These are phyloP conservation scores for Brassica nigra DNA, from an alignment of 345 rosid genomes.

Conservation along the genomic window DNA sequence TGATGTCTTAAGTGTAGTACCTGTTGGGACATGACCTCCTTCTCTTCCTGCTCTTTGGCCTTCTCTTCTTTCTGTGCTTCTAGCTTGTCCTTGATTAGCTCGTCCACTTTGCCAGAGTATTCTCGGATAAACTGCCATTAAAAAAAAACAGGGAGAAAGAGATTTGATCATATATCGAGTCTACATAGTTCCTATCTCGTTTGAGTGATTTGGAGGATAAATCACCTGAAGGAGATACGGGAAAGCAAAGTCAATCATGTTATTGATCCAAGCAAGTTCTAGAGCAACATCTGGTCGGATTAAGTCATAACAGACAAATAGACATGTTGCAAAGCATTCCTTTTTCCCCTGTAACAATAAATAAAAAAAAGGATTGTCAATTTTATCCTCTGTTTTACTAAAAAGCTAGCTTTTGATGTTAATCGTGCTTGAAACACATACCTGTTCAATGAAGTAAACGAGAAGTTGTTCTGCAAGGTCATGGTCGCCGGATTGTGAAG, in stretches of 20 bases:
- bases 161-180: background rate
- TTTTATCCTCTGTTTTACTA: conserved; percentile 6
- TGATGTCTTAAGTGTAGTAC: conserved; percentile 38
- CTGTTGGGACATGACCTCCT: conserved; percentile 85
- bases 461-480: conserved; percentile 99
- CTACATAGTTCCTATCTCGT: background rate
- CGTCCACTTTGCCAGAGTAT: conserved; percentile 80
- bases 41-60: conserved; percentile 81
- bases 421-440: conserved; percentile 40
- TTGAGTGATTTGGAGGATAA: background rate
- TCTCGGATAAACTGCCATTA: conserved; percentile 69
- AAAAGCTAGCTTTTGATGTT: background rate
- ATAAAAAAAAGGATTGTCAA: background rate
- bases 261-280: conserved; percentile 93
- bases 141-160: background rate
- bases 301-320: conserved; percentile 92
- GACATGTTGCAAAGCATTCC: conserved; percentile 95
- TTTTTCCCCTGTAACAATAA: conserved; percentile 67
- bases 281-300: conserved; percentile 82
- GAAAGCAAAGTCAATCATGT: conserved; percentile 88
- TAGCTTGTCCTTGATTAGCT: conserved; percentile 76
- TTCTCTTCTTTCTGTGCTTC: conserved; percentile 72
- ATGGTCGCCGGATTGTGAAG: conserved; percentile 97
- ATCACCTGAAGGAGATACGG: conserved; percentile 82
- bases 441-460: conserved; percentile 96